Percentiles rank a stretch among this genome's conserved stretches.
Conservation (phyloP, 805 yeast genomes). For the Torulaspora quercuum region DNA sequence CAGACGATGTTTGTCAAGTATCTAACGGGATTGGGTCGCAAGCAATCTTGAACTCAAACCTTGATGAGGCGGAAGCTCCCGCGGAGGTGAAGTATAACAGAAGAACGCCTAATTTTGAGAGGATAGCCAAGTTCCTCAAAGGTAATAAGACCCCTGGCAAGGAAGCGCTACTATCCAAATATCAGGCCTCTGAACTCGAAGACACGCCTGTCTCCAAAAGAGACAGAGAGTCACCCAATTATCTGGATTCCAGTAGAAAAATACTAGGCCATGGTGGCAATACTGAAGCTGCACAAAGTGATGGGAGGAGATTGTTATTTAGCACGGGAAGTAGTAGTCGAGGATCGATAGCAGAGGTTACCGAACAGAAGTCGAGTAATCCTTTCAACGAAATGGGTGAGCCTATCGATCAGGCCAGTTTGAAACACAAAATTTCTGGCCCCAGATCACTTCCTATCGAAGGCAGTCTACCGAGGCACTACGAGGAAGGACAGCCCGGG, state of each 20-base stretch:
- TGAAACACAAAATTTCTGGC: too few relatives aligned
- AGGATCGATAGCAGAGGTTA: too few relatives aligned
- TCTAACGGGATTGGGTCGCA: background rate
- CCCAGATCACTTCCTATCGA: too few relatives aligned
- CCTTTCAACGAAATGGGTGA: too few relatives aligned
- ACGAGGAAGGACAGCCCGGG: too few relatives aligned
- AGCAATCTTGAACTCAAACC: background rate
- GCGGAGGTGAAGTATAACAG: constrained; percentile 12
- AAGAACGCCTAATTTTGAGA: constrained; percentile 30
- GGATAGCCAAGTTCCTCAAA: constrained; percentile 27
- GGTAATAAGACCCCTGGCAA: constrained; percentile 19
- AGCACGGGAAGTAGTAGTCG: too few relatives aligned
- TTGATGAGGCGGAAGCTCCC: background rate
- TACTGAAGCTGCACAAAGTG: background rate
- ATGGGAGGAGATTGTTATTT: too few relatives aligned
- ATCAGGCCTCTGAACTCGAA: constrained; percentile 13
- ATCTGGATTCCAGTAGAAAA: constrained; percentile 1
- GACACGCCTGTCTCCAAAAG: constrained; percentile 23
- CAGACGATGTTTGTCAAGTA: background rate
- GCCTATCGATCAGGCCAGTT: too few relatives aligned
- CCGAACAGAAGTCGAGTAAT: too few relatives aligned
- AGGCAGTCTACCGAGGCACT: too few relatives aligned
- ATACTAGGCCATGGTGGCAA: constrained; percentile 4
- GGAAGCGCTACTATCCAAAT: constrained; percentile 13
- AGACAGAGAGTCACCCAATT: background rate